A percentile compares a stretch with the other conserved stretches of the same genome.
Evolutionary conservation across 176 grass and related monocot species (phyloP).

Genomic region (Oryza punctata): DNA sequence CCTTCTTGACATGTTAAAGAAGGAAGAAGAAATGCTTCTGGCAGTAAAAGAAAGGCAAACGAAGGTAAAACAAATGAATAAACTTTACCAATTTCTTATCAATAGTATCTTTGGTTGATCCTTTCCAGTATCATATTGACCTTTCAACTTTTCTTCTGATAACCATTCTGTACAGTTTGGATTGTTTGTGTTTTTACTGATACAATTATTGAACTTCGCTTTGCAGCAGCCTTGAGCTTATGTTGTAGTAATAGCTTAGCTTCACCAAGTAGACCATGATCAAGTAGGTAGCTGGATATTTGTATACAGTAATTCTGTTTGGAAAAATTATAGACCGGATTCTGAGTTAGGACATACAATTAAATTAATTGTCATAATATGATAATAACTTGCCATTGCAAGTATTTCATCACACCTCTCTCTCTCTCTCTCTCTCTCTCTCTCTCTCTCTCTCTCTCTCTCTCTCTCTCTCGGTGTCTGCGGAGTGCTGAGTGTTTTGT

Average conservation of each 20-base stretch:
- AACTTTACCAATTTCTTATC: not conserved
- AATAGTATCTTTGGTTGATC: not conserved
- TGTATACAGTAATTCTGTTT: not conserved
- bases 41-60: slow-evolving; percentile 73
- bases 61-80: slow-evolving; percentile 49
- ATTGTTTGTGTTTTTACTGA: not conserved
- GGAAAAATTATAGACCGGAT: not conserved
- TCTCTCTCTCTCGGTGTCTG: no score
- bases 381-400: not conserved
- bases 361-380: not conserved
- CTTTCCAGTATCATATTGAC: not conserved
- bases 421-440: no score
- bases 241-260: not conserved
- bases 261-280: not conserved
- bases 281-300: not conserved
- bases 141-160: not conserved
- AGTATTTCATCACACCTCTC: not conserved
- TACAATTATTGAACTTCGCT: not conserved
- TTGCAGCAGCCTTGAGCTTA: not conserved
- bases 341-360: not conserved
- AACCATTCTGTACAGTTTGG: not conserved
- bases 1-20: slow-evolving; percentile 92
- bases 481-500: no score
- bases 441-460: no score
- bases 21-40: slow-evolving; percentile 85